Conservation (phyloP, 768 basidiomycete genomes). For the Omphalotus guepiniiformis region DNA sequence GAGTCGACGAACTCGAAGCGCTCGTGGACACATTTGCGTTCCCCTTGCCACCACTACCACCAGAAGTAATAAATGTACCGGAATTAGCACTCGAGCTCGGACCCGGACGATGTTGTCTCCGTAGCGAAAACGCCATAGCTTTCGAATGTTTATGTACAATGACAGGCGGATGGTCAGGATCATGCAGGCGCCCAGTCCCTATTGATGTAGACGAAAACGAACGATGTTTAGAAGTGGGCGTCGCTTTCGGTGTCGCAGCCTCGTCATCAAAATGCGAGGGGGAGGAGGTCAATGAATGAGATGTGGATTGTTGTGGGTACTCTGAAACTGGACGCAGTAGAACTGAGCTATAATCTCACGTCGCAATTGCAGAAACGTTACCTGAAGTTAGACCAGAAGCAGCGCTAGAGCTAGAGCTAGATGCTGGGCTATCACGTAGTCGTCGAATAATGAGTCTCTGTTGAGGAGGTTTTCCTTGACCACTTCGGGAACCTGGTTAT, state of each 20-base stretch:
- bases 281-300: background rate
- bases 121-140: slow-evolving; percentile 5
- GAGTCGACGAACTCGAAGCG: background rate
- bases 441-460: slow-evolving; percentile 5
- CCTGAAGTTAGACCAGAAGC: background rate
- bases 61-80: no score
- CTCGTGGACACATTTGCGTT: no score
- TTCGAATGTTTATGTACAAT: slow-evolving; percentile 7
- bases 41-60: background rate
- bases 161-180: slow-evolving; percentile 3
- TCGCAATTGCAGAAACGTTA: background rate
- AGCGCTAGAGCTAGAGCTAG: no score
- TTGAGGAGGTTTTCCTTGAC: slow-evolving; percentile 4
- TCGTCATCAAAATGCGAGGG: no score
- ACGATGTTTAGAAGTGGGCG: no score
- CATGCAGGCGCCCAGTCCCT: background rate
- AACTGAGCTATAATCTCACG: no score
- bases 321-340: no score
- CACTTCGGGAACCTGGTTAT: background rate
- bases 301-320: no score
- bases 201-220: no score
- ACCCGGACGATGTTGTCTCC: background rate
- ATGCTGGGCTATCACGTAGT: background rate
- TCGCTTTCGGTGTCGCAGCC: no score
- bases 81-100: background rate